Evolutionary conservation across 495 filamentous ascomycete species (phyloP).

Genomic region (Choiromyces venosus): DNA sequence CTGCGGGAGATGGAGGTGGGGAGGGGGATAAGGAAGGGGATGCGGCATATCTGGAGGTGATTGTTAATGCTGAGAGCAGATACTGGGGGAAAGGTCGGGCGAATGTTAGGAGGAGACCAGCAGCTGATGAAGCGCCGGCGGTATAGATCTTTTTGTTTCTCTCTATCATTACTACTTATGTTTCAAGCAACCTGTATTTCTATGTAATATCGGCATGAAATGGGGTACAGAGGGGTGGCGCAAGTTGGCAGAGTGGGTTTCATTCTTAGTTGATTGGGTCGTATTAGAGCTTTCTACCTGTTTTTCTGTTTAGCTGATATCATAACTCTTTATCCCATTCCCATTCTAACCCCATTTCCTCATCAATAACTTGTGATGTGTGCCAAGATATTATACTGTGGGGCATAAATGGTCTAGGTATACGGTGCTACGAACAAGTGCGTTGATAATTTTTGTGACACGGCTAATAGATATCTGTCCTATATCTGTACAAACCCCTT

Average conservation of each 20-base stretch:
- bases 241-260: too few relatives aligned
- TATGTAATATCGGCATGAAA: constrained; percentile 3
- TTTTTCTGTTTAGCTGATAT: background rate
- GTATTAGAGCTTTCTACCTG: background rate
- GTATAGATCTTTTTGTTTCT: constrained; percentile 8
- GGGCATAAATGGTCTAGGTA: background rate
- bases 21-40: constrained; percentile 25
- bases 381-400: background rate
- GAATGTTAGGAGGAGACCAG: constrained; percentile 16
- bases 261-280: background rate
- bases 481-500: background rate
- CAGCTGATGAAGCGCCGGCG: constrained; percentile 18
- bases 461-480: background rate
- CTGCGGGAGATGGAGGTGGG: constrained; percentile 13
- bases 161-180: background rate
- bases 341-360: background rate
- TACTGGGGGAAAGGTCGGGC: constrained; percentile 44
- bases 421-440: background rate
- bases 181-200: background rate
- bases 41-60: constrained; percentile 33
- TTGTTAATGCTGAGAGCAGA: constrained; percentile 46
- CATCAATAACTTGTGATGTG: background rate
- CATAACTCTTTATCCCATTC: background rate
- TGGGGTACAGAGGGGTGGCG: background rate
- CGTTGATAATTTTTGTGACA: background rate